Base-by-base conservation (phyloP, 1,284 basidiomycete genomes). In the Tylopilus orsonianus region DNA sequence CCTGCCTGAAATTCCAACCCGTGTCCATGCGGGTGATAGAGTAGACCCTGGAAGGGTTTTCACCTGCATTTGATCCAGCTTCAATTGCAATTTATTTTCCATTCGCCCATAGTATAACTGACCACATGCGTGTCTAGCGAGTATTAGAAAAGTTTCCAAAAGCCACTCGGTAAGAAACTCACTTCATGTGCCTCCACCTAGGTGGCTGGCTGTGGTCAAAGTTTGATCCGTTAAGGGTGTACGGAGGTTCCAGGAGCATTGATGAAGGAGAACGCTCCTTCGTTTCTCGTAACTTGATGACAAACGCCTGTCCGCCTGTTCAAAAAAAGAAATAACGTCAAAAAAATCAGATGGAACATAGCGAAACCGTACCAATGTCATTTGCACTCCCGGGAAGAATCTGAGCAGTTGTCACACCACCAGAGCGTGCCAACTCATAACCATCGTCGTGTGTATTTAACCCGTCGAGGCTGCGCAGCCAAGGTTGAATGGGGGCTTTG, bases 111-210 rank as follows among this genome's bases (percentile, higher is more conserved):
- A 20, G 13, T 74, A 61, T 51, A 73, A 74, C 59, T 80, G 79
- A 18, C 83, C 83, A 56, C 83, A 85, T 14, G 81, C 75, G 60
- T 84, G 82, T 55, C 83, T 86, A 19, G 12, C 10, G 13, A 40
- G 3, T 13, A 41, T 40, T 20, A 42, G 41, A 33, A 18, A 46
- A 12, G 12, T 3, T n/a, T 39, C 36, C 18, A 8, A 20, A 53
- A 29, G 8, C 13, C 16, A 23, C 2, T 18, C 9, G 9, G 8
- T 16, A 7, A 19, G 24, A n/a, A 22, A 1, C 71, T 44, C 53
- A 83, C 81, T 83, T 81, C 70, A 85, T 74, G 53, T 85, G 75
- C 44, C 82, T 70, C 83, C 83, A 86, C 32, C 71, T 72, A 26
- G 66, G 62, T 22, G 56, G 65, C 34, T 54, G 41, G 32, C 56